Conservation (phyloP, 2,329 filamentous ascomycete species). For the Cladosporium phlei region DNA sequence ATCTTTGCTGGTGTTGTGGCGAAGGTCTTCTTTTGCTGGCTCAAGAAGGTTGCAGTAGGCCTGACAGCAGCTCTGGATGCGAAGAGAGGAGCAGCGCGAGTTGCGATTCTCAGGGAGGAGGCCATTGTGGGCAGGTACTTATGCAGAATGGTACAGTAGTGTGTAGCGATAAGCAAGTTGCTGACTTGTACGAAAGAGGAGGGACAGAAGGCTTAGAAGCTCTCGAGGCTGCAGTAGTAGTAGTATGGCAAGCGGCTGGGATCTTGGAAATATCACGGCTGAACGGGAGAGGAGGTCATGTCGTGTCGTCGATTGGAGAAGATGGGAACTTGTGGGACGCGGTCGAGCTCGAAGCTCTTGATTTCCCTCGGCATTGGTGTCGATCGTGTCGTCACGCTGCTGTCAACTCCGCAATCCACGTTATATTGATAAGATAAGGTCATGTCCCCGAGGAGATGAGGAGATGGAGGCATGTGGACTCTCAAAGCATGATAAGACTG, state of each 20-base stretch:
- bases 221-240: conserved; percentile 4
- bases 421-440: too few relatives aligned
- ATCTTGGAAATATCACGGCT: background rate
- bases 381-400: background rate
- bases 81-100: conserved; percentile 13
- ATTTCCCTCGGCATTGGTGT: background rate
- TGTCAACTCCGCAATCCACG: background rate
- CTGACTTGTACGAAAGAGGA: conserved; percentile 3
- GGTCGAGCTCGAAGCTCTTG: background rate
- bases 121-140: conserved; percentile 12
- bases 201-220: background rate
- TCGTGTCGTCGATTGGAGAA: conserved; percentile 7
- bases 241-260: background rate
- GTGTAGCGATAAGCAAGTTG: background rate
- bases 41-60: conserved; percentile 8
- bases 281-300: background rate
- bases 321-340: background rate
- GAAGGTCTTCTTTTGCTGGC: conserved; percentile 15
- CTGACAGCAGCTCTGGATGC: conserved; percentile 9
- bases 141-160: too few relatives aligned
- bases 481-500: too few relatives aligned
- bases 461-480: too few relatives aligned
- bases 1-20: conserved; percentile 16
- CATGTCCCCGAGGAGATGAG: too few relatives aligned
- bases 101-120: conserved; percentile 12